These are phyloP conservation scores for Boletus vinaceobasis DNA, from an alignment of 768 basidiomycete species.

Conservation along the genomic window DNA sequence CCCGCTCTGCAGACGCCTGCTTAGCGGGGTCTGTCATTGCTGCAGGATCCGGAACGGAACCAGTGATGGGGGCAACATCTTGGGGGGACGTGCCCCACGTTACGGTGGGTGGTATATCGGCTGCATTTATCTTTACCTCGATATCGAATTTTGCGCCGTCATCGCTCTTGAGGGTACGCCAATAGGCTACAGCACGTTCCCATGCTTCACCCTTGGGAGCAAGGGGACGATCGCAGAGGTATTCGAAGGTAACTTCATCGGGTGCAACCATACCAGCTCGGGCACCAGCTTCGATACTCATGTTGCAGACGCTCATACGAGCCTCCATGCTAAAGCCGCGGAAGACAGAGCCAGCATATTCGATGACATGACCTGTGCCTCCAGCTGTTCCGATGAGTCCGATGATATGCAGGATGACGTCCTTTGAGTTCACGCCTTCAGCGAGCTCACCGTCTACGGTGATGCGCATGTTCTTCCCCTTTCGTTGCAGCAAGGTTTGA, in stretches of 20 bases:
- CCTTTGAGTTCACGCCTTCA: conserved; percentile 85
- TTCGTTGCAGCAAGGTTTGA: conserved; percentile 82
- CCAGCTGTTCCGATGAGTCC: conserved; percentile 92
- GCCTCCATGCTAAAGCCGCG: conserved; percentile 86
- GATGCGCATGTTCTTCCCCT: conserved; percentile 91
- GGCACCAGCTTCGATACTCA: conserved; percentile 94
- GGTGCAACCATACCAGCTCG: conserved; percentile 92
- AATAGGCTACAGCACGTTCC: conserved; percentile 83
- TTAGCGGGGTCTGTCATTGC: conserved; percentile 61
- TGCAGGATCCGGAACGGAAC: conserved; percentile 72
- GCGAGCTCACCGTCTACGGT: conserved; percentile 77
- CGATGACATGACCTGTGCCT: conserved; percentile 88
- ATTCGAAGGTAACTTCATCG: conserved; percentile 82
- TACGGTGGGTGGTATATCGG: conserved; percentile 85
- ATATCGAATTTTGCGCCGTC: conserved; percentile 82
- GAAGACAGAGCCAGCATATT: conserved; percentile 88
- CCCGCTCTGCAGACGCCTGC: conserved; percentile 67
- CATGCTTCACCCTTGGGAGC: conserved; percentile 82
- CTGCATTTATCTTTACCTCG: conserved; percentile 74
- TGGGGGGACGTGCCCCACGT: conserved; percentile 95
- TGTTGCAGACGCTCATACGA: conserved; percentile 89
- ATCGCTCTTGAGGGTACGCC: conserved; percentile 76
- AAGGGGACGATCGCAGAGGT: conserved; percentile 77
- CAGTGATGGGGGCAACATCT: conserved; percentile 81
- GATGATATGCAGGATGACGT: conserved; percentile 88